Percentiles rank a stretch among this genome's conserved stretches.
Conservation (phyloP, 2,329 filamentous ascomycete species). For the Zalaria sp. region DNA sequence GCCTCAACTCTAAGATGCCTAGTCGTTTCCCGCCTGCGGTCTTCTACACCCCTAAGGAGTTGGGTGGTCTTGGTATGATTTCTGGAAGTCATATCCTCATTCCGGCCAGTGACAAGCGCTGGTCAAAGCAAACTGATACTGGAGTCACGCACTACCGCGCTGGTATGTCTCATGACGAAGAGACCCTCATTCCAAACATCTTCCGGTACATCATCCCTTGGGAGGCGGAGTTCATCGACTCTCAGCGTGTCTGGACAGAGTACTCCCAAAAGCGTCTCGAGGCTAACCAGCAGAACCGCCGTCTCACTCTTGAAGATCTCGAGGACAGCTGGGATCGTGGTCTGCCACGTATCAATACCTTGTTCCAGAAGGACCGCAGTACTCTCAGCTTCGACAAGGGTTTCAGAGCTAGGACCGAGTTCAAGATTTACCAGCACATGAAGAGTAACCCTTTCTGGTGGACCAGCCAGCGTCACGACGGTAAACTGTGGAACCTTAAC, state of each 20-base stretch:
- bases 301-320: constrained; percentile 85
- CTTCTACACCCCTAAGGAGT: constrained; percentile 96
- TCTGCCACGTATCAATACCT: constrained; percentile 91
- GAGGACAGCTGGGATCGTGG: constrained; percentile 98
- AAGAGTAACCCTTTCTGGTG: constrained; percentile 99
- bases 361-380: constrained; percentile 97
- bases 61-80: constrained; percentile 96
- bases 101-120: constrained; percentile 91
- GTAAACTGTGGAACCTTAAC: constrained; percentile 94
- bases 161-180: constrained; percentile 96
- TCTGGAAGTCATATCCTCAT: constrained; percentile 97
- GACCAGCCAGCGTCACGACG: constrained; percentile 94
- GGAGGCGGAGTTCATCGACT: constrained; percentile 98
- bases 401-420: constrained; percentile 87
- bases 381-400: constrained; percentile 98
- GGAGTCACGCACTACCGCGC: constrained; percentile 94
- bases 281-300: constrained; percentile 91
- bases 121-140: constrained; percentile 95
- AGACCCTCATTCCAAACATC: constrained; percentile 95
- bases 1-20: constrained; percentile 98
- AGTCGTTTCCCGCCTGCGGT: constrained; percentile 96
- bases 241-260: constrained; percentile 96
- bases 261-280: constrained; percentile 97
- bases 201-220: constrained; percentile 99
- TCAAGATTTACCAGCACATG: constrained; percentile 98